Conservation (phyloP, 345 rosid species). For the Euphorbia pulcherrima region DNA sequence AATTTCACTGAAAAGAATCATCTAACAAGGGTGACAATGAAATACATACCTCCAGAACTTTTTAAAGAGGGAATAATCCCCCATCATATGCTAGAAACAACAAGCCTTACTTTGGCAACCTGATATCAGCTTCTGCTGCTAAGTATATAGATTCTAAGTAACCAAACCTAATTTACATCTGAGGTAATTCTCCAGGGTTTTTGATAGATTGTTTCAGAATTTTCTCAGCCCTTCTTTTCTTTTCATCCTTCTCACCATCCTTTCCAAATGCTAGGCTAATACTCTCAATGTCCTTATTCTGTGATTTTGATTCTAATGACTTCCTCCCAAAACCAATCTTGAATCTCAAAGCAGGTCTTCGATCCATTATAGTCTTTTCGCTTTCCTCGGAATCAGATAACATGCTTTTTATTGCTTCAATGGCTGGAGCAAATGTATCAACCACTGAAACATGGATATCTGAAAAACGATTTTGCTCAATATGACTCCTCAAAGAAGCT, state of each 20-base stretch:
- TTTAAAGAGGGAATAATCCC: constrained; percentile 39
- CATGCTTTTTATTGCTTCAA: constrained; percentile 40
- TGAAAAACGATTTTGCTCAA: constrained; percentile 25
- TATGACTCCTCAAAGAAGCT: constrained; percentile 23
- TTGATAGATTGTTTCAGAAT: constrained; percentile 43
- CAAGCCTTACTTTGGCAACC: constrained; percentile 29
- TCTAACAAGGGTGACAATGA: constrained; percentile 25
- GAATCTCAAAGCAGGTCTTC: constrained; percentile 51
- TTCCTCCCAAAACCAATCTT: constrained; percentile 53
- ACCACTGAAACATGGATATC: constrained; percentile 37
- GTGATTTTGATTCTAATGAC: constrained; percentile 24
- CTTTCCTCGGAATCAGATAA: constrained; percentile 37
- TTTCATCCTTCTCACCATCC: constrained; percentile 42
- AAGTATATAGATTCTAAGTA: constrained; percentile 49
- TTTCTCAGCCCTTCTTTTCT: constrained; percentile 39
- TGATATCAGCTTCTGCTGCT: constrained; percentile 39
- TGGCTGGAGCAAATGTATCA: constrained; percentile 54
- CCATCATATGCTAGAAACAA: constrained; percentile 37
- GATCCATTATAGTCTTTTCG: constrained; percentile 30
- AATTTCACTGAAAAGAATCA: constrained; percentile 41
- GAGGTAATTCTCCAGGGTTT: constrained; percentile 35
- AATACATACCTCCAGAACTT: constrained; percentile 44
- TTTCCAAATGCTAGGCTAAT: constrained; percentile 39
- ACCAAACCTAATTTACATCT: constrained; percentile 55
- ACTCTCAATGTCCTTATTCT: constrained; percentile 25